These are phyloP conservation scores for Rhododendron mucronatum DNA, from an alignment of 148 eudicot species.

Conservation along the genomic window DNA sequence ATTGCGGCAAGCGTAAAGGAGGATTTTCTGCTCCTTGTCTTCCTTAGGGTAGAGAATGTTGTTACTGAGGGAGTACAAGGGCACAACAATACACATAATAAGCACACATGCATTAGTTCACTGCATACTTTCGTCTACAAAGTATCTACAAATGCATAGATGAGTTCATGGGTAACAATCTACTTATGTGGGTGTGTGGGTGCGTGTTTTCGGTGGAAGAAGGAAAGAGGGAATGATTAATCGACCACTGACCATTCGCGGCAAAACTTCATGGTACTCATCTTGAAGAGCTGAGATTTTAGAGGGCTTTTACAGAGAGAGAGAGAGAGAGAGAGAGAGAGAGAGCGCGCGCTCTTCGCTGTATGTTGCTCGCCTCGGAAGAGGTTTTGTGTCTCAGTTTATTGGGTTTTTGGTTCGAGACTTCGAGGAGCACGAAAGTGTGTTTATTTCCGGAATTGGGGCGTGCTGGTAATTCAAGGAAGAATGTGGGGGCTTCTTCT, in stretches of 20 bases:
- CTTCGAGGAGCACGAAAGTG: neutral
- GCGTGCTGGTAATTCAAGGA: neutral
- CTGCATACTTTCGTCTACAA: neutral
- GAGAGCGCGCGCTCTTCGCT: neutral
- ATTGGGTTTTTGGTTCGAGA: neutral
- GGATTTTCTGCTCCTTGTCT: constrained; percentile 77
- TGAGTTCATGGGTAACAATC: neutral
- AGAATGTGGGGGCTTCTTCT: too few species aligned
- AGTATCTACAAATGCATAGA: too few species aligned
- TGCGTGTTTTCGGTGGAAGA: neutral
- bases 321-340: neutral
- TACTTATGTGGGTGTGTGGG: neutral
- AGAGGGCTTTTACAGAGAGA: neutral
- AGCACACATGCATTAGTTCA: neutral
- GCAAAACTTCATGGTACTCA: constrained; percentile 99
- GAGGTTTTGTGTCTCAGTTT: neutral
- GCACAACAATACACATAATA: neutral
- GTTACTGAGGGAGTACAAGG: constrained; percentile 45
- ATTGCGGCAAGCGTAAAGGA: constrained; percentile 91
- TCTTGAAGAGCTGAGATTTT: constrained; percentile 27
- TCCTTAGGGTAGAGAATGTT: constrained; percentile 93
- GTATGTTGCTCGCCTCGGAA: neutral
- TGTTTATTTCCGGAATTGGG: neutral
- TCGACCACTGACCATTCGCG: constrained; percentile 72
- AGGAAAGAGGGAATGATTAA: neutral